These are phyloP conservation scores for Aethionema arabicum DNA, from an alignment of 345 rosid species.

Conservation along the genomic window DNA sequence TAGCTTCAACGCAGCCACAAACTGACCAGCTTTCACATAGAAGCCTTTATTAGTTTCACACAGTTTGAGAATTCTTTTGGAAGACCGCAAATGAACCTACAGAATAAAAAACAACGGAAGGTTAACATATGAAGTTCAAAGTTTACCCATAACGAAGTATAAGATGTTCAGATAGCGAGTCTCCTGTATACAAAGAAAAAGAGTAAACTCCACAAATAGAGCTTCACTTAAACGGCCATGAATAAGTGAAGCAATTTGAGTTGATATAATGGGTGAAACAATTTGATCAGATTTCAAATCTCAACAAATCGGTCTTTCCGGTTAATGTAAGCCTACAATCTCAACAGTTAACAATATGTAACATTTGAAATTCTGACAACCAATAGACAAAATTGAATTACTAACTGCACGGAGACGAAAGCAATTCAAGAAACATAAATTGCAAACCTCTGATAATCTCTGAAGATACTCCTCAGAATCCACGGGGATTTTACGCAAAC, in stretches of 20 bases:
- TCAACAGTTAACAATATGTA: background rate
- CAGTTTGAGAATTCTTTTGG: slow-evolving; percentile 56
- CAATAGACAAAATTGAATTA: background rate
- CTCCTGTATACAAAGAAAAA: background rate
- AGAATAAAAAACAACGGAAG: background rate
- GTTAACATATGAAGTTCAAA: slow-evolving; percentile 1
- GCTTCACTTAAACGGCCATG: background rate
- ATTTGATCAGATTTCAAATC: background rate
- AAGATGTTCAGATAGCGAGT: slow-evolving; percentile 3
- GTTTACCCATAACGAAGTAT: background rate
- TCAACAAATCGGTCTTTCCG: background rate
- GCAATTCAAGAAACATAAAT: background rate
- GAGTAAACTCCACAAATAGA: background rate
- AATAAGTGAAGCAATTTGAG: background rate
- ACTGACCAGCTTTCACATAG: slow-evolving; percentile 91
- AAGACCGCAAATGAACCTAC: slow-evolving; percentile 82
- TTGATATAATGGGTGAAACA: background rate
- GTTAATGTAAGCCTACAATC: background rate
- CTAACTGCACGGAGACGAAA: background rate
- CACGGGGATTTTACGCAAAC: slow-evolving; percentile 40
- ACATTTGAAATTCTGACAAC: background rate
- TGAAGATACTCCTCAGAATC: slow-evolving; percentile 54
- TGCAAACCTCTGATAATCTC: slow-evolving; percentile 58
- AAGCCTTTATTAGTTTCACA: slow-evolving; percentile 86
- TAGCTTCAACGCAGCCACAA: slow-evolving; percentile 71